Conservation (phyloP, 2,329 filamentous ascomycete genomes). For the Fusarium algeriense region DNA sequence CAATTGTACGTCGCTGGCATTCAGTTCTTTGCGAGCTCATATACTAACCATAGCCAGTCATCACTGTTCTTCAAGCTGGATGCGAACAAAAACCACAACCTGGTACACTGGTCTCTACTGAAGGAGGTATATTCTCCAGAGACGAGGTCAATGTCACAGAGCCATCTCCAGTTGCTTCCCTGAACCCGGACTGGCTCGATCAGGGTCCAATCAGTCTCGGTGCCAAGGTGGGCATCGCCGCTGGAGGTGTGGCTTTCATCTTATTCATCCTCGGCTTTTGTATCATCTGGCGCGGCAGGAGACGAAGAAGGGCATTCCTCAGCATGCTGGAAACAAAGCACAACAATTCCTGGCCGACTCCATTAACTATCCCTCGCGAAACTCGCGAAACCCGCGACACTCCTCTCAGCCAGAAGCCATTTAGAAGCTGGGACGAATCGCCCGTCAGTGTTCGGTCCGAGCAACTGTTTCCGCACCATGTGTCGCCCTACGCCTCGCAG, state of each 20-base stretch:
- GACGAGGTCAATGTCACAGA: constrained; percentile 62
- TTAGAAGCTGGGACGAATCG: constrained; percentile 66
- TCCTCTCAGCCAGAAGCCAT: constrained; percentile 65
- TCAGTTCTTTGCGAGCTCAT: too few species aligned
- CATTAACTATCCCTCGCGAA: constrained; percentile 42
- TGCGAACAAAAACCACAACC: constrained; percentile 64
- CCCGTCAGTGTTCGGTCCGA: constrained; percentile 56
- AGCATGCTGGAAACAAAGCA: background rate
- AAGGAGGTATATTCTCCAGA: constrained; percentile 66
- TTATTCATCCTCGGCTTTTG: constrained; percentile 63
- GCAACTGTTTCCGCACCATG: background rate
- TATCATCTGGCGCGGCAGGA: constrained; percentile 69
- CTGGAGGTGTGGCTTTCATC: constrained; percentile 62
- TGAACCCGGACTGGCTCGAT: constrained; percentile 57
- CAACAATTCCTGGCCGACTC: constrained; percentile 54
- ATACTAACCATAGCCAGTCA: constrained; percentile 52
- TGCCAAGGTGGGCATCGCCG: constrained; percentile 69
- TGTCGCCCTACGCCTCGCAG: constrained; percentile 9
- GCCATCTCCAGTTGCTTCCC: constrained; percentile 57
- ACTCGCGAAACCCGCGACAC: constrained; percentile 54
- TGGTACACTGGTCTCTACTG: constrained; percentile 62
- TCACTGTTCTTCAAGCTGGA: constrained; percentile 66
- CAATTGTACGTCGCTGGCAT: constrained; percentile 60
- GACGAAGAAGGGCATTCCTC: constrained; percentile 65
- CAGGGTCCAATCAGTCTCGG: constrained; percentile 63